A percentile compares a stretch with the other conserved stretches of the same genome.
Evolutionary conservation across 2,329 filamentous ascomycete genomes (phyloP).

Genomic region (Beauveria brongniartii): DNA sequence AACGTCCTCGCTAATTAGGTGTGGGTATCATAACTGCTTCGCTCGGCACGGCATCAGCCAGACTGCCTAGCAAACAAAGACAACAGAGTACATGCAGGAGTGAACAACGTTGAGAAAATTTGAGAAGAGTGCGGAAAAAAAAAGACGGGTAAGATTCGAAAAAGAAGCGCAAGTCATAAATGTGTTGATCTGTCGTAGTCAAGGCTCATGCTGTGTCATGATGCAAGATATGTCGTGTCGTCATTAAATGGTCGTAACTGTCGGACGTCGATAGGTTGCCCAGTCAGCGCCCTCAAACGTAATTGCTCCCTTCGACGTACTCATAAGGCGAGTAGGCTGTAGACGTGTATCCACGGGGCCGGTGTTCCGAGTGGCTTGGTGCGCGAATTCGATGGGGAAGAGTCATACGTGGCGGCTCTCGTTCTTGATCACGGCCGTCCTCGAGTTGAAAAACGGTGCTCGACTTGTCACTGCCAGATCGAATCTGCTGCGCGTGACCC

Average conservation of each 20-base stretch:
- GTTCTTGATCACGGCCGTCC: constrained; percentile 36
- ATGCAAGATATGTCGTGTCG: constrained; percentile 5
- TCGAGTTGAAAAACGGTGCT: constrained; percentile 42
- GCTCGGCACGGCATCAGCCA: constrained; percentile 8
- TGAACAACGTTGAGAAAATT: constrained; percentile 17
- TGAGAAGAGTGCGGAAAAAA: constrained; percentile 1
- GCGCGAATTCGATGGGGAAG: constrained; percentile 38
- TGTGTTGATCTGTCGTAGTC: neutral
- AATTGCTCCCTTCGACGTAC: constrained; percentile 12
- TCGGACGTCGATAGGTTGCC: neutral
- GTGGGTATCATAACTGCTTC: constrained; percentile 11
- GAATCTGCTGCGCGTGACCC: constrained; percentile 20
- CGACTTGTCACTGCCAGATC: constrained; percentile 42
- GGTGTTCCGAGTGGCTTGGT: constrained; percentile 42
- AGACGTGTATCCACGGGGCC: constrained; percentile 26
- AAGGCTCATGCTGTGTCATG: constrained; percentile 1
- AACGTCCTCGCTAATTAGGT: constrained; percentile 8
- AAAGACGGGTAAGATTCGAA: constrained; percentile 14
- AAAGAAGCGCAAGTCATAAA: constrained; percentile 8
- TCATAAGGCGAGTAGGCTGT: constrained; percentile 15
- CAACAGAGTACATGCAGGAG: constrained; percentile 15
- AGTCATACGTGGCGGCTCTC: constrained; percentile 26
- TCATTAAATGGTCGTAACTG: constrained; percentile 11
- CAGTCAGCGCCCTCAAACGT: neutral
- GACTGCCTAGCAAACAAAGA: constrained; percentile 12